These are phyloP conservation scores for Moniliella sp. DNA, from an alignment of 1,284 basidiomycete genomes.

Conservation along the genomic window DNA sequence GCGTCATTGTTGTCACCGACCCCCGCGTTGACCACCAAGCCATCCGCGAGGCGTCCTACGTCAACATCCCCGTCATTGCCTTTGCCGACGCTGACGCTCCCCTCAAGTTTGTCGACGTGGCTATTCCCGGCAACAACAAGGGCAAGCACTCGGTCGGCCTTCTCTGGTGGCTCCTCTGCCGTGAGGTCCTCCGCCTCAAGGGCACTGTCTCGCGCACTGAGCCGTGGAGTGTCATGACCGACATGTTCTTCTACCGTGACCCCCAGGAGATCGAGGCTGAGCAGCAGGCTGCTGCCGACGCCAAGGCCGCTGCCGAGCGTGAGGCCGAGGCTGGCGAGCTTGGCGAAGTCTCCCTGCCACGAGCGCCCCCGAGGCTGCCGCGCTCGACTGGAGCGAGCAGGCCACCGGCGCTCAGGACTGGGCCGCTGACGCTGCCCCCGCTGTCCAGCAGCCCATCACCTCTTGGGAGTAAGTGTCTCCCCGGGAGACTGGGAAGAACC, in stretches of 20 bases:
- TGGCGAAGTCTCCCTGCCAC: not conserved
- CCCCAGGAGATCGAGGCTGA: conserved; percentile 96
- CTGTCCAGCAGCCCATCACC: no score
- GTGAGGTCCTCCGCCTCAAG: conserved; percentile 84
- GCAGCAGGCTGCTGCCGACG: conserved; percentile 52
- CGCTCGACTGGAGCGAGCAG: no score
- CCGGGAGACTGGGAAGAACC: no score
- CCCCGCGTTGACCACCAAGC: conserved; percentile 98
- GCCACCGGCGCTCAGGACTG: no score
- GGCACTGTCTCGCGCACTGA: conserved; percentile 70
- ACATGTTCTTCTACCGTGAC: conserved; percentile 99
- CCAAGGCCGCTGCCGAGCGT: conserved; percentile 54
- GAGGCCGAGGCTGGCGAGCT: no score
- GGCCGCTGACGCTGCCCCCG: no score
- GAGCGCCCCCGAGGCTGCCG: no score
- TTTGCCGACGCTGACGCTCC: conserved; percentile 94
- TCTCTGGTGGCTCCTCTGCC: conserved; percentile 93
- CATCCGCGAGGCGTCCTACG: conserved; percentile 95
- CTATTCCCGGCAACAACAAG: conserved; percentile 99
- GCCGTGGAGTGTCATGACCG: conserved; percentile 89
- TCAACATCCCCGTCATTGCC: conserved; percentile 98
- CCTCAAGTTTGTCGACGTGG: conserved; percentile 87
- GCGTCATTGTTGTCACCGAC: conserved; percentile 91
- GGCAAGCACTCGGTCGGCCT: conserved; percentile 86
- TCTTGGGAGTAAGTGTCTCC: no score